A percentile compares a stretch with the other conserved stretches of the same genome.
Evolutionary conservation across 768 basidiomycete genomes (phyloP).

Genomic region (Pulveroboletus ravenelii): DNA sequence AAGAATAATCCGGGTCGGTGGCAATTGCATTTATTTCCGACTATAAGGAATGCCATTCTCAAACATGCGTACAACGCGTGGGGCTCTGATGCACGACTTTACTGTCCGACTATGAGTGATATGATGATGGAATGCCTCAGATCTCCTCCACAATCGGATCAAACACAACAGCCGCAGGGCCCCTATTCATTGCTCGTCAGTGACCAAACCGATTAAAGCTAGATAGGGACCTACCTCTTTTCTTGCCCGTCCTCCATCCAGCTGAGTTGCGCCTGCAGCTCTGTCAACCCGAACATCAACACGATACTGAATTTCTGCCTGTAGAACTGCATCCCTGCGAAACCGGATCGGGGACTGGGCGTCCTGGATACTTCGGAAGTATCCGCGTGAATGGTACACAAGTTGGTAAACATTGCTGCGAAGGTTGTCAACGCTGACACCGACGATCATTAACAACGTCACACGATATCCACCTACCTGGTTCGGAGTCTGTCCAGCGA

Average conservation of each 20-base stretch:
- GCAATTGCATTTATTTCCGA: too few relatives aligned
- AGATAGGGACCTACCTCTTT: constrained; percentile 11
- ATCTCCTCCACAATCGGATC: constrained; percentile 31
- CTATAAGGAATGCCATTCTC: too few relatives aligned
- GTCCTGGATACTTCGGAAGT: constrained; percentile 28
- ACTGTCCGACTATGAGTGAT: background rate
- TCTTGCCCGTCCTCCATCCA: constrained; percentile 38
- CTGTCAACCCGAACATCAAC: constrained; percentile 41
- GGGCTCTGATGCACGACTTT: too few relatives aligned
- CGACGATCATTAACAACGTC: background rate
- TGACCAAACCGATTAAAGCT: background rate
- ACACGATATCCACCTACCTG: constrained; percentile 11
- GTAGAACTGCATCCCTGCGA: constrained; percentile 29
- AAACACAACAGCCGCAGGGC: constrained; percentile 30
- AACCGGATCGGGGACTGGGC: constrained; percentile 30
- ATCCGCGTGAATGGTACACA: constrained; percentile 23
- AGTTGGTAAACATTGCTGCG: constrained; percentile 27
- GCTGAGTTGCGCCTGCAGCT: constrained; percentile 43
- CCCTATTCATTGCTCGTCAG: constrained; percentile 15
- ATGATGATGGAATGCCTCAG: background rate
- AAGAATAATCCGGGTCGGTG: too few relatives aligned
- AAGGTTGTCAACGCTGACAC: background rate
- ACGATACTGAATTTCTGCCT: constrained; percentile 36
- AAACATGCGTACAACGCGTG: too few relatives aligned
- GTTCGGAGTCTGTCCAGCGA: constrained; percentile 30